Evolutionary conservation across 169 alveolate species (phyloP).

Genomic region (Neospora caninum): DNA sequence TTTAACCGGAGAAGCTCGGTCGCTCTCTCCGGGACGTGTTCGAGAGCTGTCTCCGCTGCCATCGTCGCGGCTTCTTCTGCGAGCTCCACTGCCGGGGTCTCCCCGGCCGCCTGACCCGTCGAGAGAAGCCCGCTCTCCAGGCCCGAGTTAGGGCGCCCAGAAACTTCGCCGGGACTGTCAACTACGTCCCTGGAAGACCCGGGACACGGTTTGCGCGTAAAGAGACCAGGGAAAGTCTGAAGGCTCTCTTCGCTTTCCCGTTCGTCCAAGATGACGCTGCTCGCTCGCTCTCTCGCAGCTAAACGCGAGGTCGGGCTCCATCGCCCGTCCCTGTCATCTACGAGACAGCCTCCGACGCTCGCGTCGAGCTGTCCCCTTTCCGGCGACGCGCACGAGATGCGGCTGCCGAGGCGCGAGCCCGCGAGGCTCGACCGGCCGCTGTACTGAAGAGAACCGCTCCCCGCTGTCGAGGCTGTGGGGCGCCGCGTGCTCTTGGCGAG

Average conservation of each 20-base stretch:
- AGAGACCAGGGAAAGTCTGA: too few species aligned
- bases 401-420: neutral
- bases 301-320: too few species aligned
- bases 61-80: neutral
- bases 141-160: neutral
- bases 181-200: neutral
- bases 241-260: too few species aligned
- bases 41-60: neutral
- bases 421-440: neutral
- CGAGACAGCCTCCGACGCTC: neutral
- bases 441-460: neutral
- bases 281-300: too few species aligned
- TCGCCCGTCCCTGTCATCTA: too few species aligned
- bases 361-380: neutral
- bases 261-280: too few species aligned
- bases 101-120: neutral
- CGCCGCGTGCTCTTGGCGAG: neutral
- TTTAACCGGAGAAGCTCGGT: neutral
- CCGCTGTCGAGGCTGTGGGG: conserved; percentile 1
- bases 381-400: neutral
- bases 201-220: too few species aligned
- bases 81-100: neutral
- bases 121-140: neutral
- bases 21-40: neutral
- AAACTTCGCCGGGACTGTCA: neutral